Evolutionary conservation across 2,329 filamentous ascomycete species (phyloP).

Genomic region (Trematosphaeria pertusa): DNA sequence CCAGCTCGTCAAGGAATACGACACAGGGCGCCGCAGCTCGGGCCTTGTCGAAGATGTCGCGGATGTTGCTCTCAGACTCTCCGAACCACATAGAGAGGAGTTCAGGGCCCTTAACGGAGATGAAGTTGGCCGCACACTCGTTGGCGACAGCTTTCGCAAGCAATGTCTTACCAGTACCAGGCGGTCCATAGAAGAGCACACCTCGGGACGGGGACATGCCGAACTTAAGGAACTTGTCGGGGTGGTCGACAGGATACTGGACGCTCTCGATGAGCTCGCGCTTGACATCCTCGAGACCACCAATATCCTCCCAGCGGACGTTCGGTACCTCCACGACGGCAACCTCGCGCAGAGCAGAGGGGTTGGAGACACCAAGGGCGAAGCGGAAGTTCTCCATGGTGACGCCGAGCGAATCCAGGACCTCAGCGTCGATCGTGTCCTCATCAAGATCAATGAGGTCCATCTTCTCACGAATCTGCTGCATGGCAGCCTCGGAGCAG

Average conservation of each 20-base stretch:
- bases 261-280: constrained; percentile 98
- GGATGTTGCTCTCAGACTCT: constrained; percentile 99
- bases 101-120: constrained; percentile 98
- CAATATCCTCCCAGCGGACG: constrained; percentile 99
- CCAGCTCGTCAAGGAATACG: constrained; percentile 97
- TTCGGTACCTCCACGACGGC: constrained; percentile 99
- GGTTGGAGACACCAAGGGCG: constrained; percentile 96
- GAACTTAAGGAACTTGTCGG: constrained; percentile 99
- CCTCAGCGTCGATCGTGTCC: constrained; percentile 98
- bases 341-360: constrained; percentile 96
- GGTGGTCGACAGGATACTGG: constrained; percentile 98
- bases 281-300: constrained; percentile 98
- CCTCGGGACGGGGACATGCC: constrained; percentile 96
- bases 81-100: constrained; percentile 99
- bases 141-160: constrained; percentile 99
- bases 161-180: constrained; percentile 99
- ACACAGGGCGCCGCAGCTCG: constrained; percentile 97
- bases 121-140: constrained; percentile 99
- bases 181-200: constrained; percentile 98
- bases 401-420: constrained; percentile 95
- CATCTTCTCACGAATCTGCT: constrained; percentile 99
- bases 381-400: constrained; percentile 99
- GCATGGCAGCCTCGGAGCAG: constrained; percentile 99
- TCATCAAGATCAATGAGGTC: constrained; percentile 98
- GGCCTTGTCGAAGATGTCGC: constrained; percentile 99